phyloP scores from a whole-genome alignment of 2,329 filamentous ascomycete genomes.

The Amesomyces nigricolor region DNA sequence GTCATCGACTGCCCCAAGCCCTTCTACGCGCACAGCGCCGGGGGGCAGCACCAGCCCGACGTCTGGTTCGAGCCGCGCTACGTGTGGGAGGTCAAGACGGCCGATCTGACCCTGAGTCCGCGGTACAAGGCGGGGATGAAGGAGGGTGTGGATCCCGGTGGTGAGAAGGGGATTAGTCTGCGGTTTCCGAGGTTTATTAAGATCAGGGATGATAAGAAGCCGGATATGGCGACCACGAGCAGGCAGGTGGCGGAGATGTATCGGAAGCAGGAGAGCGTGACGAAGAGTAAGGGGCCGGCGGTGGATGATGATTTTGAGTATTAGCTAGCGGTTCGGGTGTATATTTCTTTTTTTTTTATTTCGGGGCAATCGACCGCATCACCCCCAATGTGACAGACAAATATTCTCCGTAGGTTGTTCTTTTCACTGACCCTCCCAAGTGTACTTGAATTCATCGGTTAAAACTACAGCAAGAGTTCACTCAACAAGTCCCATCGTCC shows the following conservation, averaged over 20 bases:
- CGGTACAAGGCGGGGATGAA: conserved; percentile 86
- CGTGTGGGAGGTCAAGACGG: conserved; percentile 98
- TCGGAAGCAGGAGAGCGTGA: conserved; percentile 82
- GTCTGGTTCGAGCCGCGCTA: conserved; percentile 95
- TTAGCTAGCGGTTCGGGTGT: conserved; percentile 36
- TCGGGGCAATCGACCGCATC: no score
- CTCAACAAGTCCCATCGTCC: no score
- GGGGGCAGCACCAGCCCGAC: conserved; percentile 89
- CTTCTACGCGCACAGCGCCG: conserved; percentile 81
- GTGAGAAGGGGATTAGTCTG: conserved; percentile 76
- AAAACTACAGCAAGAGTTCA: no score
- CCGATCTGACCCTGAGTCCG: conserved; percentile 87
- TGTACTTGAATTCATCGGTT: no score
- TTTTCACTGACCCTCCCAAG: no score
- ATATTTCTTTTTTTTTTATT: background rate
- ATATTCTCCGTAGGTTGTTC: no score
- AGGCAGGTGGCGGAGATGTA: conserved; percentile 96
- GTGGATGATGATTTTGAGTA: conserved; percentile 99
- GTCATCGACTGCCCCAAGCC: conserved; percentile 89
- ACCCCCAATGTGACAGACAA: no score
- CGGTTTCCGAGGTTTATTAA: conserved; percentile 93
- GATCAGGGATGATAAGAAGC: conserved; percentile 89
- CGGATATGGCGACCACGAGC: conserved; percentile 79
- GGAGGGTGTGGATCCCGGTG: conserved; percentile 67
- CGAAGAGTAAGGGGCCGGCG: conserved; percentile 75